Base-by-base conservation (phyloP, 345 rosid species). In the Gossypium rotundifolium region DNA sequence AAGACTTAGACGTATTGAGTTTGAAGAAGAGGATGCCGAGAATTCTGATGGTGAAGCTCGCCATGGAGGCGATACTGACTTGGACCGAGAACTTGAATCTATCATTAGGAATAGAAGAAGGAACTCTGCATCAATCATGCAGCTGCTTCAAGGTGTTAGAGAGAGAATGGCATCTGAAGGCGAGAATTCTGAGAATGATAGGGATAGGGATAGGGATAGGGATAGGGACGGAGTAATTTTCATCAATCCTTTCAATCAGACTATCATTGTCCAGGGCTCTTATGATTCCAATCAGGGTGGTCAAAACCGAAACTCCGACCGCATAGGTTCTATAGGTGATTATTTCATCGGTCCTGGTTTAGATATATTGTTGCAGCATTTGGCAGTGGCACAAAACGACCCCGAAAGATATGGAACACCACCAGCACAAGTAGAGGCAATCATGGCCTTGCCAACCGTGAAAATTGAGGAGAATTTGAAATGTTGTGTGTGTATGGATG, bases 401-500 rank as follows among this genome's bases (percentile, higher is more conserved):
- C 91, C 88, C 0, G 87, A 90, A 61, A 81, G 92, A 76, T 86
- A 90, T 6, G 98, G 97, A 27, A 88, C 97, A 44, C 97, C 92
- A 46, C 94, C 98, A 0, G 94, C 98, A 17, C 84, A 83, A 3
- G 92, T 89, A 78, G 93, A 92, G 52, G 94, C 87, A 0, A 80
- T 92, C 27, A 90, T 90, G 71, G 85, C 88, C 3, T 60, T 94
- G 89, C 88, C 84, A 0, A 74, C 66, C 11, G 92, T 87, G 65
- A 78, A 62, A 60, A 72, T 90, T 23, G 46, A 83, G 70, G 94
- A 88, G 83, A 70, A 70, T 65, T 62, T 84, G 79, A 94, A 90
- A 70, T 94, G 97, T 73, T 79, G 87, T 1, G 96, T 94, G 65
- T 94, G 98, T 83, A 84, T 94, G 83, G 96, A 94, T 82, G 94